These are phyloP conservation scores for Psophocarpus tetragonolobus DNA, from an alignment of 306 rosid genomes.

Conservation along the genomic window DNA sequence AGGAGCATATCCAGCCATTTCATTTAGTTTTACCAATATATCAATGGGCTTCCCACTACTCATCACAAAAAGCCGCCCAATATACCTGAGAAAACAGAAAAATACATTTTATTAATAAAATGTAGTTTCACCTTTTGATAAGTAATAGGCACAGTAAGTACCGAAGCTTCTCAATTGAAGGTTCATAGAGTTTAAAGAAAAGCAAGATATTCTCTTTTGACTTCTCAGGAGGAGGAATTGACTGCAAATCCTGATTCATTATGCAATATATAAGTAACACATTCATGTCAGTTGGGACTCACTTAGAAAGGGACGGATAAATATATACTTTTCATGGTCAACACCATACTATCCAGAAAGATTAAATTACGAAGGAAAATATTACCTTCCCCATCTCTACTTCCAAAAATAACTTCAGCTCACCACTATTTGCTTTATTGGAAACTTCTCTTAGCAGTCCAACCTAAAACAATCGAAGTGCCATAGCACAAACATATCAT, in stretches of 20 bases:
- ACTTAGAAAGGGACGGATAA: neutral
- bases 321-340: neutral
- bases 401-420: slow-evolving; percentile 83
- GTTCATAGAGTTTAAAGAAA: slow-evolving; percentile 87
- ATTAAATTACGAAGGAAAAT: slow-evolving; percentile 25
- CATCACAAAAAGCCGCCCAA: slow-evolving; percentile 77
- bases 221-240: slow-evolving; percentile 71
- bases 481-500: slow-evolving; percentile 15
- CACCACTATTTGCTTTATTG: slow-evolving; percentile 65
- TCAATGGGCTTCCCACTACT: slow-evolving; percentile 68
- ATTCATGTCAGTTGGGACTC: slow-evolving; percentile 14
- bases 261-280: slow-evolving; percentile 17
- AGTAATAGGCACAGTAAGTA: slow-evolving; percentile 37
- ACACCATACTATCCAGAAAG: slow-evolving; percentile 26
- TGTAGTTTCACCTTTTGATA: neutral
- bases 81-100: slow-evolving; percentile 56
- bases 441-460: slow-evolving; percentile 75
- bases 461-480: slow-evolving; percentile 53
- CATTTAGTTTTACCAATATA: slow-evolving; percentile 64
- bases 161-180: slow-evolving; percentile 73
- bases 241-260: slow-evolving; percentile 63
- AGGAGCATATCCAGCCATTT: slow-evolving; percentile 80
- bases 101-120: neutral
- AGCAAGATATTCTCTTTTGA: slow-evolving; percentile 76
- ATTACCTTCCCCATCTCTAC: slow-evolving; percentile 72